phyloP scores from a whole-genome alignment of 2,329 filamentous ascomycete genomes.

The Nemania bipapillata region DNA sequence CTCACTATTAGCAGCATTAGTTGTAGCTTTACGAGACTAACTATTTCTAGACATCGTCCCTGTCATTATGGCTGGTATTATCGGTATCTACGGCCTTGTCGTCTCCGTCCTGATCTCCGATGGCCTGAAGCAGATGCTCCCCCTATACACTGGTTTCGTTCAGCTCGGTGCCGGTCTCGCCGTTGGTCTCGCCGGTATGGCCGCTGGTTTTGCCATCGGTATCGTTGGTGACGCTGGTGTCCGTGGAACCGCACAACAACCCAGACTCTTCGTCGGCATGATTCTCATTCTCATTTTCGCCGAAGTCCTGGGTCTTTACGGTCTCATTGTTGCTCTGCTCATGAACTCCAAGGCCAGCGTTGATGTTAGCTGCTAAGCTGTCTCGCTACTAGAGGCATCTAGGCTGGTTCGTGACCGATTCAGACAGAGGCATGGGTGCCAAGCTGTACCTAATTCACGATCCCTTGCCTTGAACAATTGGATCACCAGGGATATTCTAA shows the following conservation, averaged over 20 bases:
- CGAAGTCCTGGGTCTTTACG: constrained; percentile 99
- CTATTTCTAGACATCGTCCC: constrained; percentile 85
- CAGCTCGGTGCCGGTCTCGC: constrained; percentile 85
- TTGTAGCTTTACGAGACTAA: constrained; percentile 41
- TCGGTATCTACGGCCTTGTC: constrained; percentile 96
- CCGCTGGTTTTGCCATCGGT: constrained; percentile 86
- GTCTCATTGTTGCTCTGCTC: constrained; percentile 96
- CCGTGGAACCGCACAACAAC: constrained; percentile 84
- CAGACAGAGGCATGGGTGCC: constrained; percentile 34
- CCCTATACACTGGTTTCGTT: constrained; percentile 85
- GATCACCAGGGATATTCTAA: constrained; percentile 26
- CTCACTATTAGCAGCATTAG: constrained; percentile 20
- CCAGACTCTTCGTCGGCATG: constrained; percentile 93
- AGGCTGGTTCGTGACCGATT: constrained; percentile 20
- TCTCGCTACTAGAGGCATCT: neutral
- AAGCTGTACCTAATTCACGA: constrained; percentile 40
- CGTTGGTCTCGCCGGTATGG: constrained; percentile 83
- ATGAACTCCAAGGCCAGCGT: constrained; percentile 95
- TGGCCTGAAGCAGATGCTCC: constrained; percentile 75
- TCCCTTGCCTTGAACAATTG: constrained; percentile 34
- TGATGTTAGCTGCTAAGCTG: constrained; percentile 69
- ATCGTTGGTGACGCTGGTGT: constrained; percentile 92
- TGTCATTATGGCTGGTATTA: constrained; percentile 99
- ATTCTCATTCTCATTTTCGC: constrained; percentile 99
- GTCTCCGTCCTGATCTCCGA: constrained; percentile 88